Base-by-base conservation (phyloP, 257 asterid species). In the Salvia miltiorrhiza region DNA sequence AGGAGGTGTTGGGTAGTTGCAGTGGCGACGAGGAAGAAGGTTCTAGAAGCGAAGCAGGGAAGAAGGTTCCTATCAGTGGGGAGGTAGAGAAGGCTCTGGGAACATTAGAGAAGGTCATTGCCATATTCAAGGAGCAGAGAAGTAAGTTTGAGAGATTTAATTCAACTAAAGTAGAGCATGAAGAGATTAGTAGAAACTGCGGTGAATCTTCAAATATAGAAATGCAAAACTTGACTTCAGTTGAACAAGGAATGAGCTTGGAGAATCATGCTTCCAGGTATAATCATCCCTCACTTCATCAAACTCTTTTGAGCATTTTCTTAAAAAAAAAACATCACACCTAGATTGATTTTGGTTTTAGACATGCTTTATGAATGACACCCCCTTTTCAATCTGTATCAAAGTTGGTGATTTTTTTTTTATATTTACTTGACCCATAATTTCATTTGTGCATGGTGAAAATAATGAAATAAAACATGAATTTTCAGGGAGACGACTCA, bases 51-150 rank as follows among this genome's bases (percentile, higher is more conserved):
- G 40, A 35, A 35, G 7, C 40, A 7, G 63, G 53, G 70, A 68
- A 30, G 35, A 63, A 69, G 50, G 45, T 74, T 39, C 48, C 16
- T 16, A 66, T 78, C 55, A 73, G 85, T 28, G 60, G 80, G 0
- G 60, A 61, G 73, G 85, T 84, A 17, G 69, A 75, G 73, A 65
- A 55, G 73, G 87, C 98, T 78, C 72, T 92, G 77, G 78, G 53
- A 54, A 87, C 85, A 66, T 60, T 92, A 73, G 89, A 82, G 26
- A 84, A 74, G 79, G 83, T 74, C 17, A 87, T 86, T 47, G 69
- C 82, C 28, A 63, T 87, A 30, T 39, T 83, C 23, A 84, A 83
- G 59, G 84, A 77, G 71, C 52, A 73, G 57, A 65, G 75, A 21
- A 63, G 50, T 17, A 69, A 37, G 13, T 40, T 40, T 40, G 45